These are phyloP conservation scores for Cucurbita pepo DNA, from an alignment of 306 rosid genomes.

Conservation along the genomic window DNA sequence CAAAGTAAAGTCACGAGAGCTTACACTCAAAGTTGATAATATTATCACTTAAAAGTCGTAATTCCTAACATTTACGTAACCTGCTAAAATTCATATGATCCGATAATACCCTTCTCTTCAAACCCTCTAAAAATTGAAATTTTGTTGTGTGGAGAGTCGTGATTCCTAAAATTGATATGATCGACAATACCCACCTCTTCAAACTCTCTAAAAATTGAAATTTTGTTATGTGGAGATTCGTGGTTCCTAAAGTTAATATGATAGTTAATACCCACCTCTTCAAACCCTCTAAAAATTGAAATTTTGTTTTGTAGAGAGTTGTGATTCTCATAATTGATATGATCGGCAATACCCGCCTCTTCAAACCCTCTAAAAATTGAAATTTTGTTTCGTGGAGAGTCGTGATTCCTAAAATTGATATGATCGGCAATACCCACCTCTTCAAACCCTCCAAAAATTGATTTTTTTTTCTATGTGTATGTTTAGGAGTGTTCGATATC, in stretches of 20 bases:
- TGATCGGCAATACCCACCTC: no score
- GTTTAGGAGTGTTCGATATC: constrained; percentile 54
- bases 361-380: neutral
- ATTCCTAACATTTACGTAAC: no score
- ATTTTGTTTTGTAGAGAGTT: neutral
- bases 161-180: neutral
- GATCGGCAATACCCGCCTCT: neutral
- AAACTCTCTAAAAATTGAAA: neutral
- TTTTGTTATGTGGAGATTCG: neutral
- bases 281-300: neutral
- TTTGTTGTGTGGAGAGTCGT: neutral
- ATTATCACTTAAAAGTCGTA: no score
- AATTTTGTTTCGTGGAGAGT: neutral
- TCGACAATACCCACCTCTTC: neutral
- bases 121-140: neutral
- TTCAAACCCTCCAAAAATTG: neutral
- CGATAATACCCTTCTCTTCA: neutral
- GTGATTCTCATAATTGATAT: no score
- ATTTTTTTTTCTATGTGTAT: neutral
- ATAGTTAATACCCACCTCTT: neutral
- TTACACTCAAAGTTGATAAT: no score
- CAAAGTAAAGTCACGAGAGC: no score
- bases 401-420: no score
- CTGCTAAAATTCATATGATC: no score
- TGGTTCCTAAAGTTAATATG: neutral